Conservation (phyloP, 768 basidiomycete species). For the Lyophyllum decastes region DNA sequence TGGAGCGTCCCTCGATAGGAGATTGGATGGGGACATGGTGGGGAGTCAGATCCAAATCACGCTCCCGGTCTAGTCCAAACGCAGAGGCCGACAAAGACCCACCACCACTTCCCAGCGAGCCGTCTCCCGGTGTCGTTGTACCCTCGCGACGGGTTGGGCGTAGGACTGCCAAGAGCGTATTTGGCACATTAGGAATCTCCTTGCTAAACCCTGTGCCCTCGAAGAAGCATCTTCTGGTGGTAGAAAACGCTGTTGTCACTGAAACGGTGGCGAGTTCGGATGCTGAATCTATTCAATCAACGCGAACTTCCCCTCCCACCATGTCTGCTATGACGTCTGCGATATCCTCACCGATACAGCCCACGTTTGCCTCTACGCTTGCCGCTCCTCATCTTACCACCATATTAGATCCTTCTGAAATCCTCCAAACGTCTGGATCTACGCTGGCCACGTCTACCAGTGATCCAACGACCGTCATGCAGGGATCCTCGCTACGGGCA, state of each 20-base stretch:
- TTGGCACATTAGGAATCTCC: slow-evolving; percentile 72
- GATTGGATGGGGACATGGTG: slow-evolving; percentile 84
- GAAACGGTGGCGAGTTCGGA: slow-evolving; percentile 24
- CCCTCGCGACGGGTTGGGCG: slow-evolving; percentile 30
- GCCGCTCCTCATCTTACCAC: slow-evolving; percentile 49
- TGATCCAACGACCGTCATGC: slow-evolving; percentile 34
- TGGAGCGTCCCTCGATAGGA: slow-evolving; percentile 58
- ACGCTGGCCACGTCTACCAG: slow-evolving; percentile 18
- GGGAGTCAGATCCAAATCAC: slow-evolving; percentile 46
- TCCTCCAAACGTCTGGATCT: slow-evolving; percentile 20
- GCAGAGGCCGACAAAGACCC: slow-evolving; percentile 22
- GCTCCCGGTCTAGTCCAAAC: slow-evolving; percentile 20
- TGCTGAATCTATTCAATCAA: slow-evolving; percentile 36
- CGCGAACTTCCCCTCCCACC: slow-evolving; percentile 19
- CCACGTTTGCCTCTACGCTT: slow-evolving; percentile 37
- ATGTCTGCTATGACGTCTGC: slow-evolving; percentile 28
- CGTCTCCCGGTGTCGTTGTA: slow-evolving; percentile 7
- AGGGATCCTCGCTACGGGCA: slow-evolving; percentile 72
- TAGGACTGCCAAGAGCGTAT: slow-evolving; percentile 62
- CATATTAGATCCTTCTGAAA: slow-evolving; percentile 29
- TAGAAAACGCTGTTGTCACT: slow-evolving; percentile 9
- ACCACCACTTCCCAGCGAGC: slow-evolving; percentile 12
- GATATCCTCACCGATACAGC: slow-evolving; percentile 41
- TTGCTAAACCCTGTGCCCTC: slow-evolving; percentile 53
- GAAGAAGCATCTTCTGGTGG: slow-evolving; percentile 20